These are phyloP conservation scores for Phialocephala subalpina DNA, from an alignment of 2,329 filamentous ascomycete species.

Conservation along the genomic window DNA sequence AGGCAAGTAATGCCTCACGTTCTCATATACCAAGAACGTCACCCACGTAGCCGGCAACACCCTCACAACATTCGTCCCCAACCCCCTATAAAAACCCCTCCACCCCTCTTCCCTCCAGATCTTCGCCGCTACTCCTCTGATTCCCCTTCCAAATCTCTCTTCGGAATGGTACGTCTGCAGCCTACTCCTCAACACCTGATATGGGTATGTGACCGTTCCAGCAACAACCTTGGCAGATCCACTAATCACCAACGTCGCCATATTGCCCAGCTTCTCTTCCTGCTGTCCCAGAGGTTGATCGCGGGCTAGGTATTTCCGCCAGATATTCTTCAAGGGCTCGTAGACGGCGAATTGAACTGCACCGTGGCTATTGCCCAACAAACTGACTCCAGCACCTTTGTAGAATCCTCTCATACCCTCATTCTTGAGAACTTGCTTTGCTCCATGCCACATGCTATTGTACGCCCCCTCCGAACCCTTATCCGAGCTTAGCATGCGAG, in stretches of 20 bases:
- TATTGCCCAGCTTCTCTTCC: constrained; percentile 43
- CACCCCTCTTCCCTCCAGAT: constrained; percentile 83
- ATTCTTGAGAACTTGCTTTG: constrained; percentile 67
- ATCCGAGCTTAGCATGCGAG: constrained; percentile 91
- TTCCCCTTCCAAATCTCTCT: constrained; percentile 73
- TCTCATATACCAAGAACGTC: constrained; percentile 97
- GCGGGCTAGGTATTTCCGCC: constrained; percentile 60
- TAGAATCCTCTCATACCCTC: constrained; percentile 88
- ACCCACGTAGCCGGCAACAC: constrained; percentile 96
- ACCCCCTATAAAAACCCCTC: constrained; percentile 88
- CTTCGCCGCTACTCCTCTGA: constrained; percentile 73
- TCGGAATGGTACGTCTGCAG: constrained; percentile 90
- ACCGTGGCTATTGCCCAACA: constrained; percentile 89
- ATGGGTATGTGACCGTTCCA: constrained; percentile 90
- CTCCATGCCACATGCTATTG: constrained; percentile 76
- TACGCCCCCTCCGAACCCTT: constrained; percentile 80
- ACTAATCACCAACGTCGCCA: constrained; percentile 78
- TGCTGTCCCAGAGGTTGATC: constrained; percentile 33
- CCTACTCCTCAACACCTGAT: constrained; percentile 88
- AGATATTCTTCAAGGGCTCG: constrained; percentile 68
- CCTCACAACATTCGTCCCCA: constrained; percentile 87
- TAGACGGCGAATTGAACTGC: constrained; percentile 97
- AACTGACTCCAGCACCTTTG: constrained; percentile 81
- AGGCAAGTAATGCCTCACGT: constrained; percentile 78
- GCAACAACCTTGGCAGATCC: constrained; percentile 86